phyloP scores from a whole-genome alignment of 352 stramenopile genomes.

The Phytopythium helicoides region DNA sequence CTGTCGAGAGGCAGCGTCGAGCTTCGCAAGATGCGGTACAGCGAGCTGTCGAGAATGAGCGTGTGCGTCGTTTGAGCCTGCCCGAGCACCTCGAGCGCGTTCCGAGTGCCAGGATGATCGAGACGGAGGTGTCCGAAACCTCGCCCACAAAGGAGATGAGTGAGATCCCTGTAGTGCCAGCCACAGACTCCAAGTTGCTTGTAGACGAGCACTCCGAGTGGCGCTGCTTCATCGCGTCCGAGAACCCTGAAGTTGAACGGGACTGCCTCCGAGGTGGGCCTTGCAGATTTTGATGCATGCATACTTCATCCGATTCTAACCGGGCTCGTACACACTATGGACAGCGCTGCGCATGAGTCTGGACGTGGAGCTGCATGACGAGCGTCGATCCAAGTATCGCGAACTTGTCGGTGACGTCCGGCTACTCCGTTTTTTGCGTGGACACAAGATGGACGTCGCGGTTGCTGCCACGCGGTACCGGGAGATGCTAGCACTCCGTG shows the following conservation, averaged over 20 bases:
- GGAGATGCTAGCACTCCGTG: constrained; percentile 58
- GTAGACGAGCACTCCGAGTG: constrained; percentile 61
- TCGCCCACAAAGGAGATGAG: constrained; percentile 25
- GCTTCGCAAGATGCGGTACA: constrained; percentile 31
- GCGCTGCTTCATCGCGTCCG: constrained; percentile 64
- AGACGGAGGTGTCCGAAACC: neutral
- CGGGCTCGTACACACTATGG: neutral
- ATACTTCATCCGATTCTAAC: neutral
- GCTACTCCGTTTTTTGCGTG: constrained; percentile 66
- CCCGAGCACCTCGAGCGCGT: constrained; percentile 41
- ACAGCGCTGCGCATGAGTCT: constrained; percentile 58
- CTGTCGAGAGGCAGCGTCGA: constrained; percentile 23
- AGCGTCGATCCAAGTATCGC: constrained; percentile 28
- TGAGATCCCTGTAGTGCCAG: constrained; percentile 61
- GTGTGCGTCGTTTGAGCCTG: constrained; percentile 48
- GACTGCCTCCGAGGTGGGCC: constrained; percentile 58
- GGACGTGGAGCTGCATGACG: constrained; percentile 52
- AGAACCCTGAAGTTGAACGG: constrained; percentile 59
- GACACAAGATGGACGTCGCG: constrained; percentile 72
- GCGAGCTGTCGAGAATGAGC: constrained; percentile 56
- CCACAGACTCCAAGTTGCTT: constrained; percentile 47
- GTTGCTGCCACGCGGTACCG: constrained; percentile 58
- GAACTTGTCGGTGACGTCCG: constrained; percentile 63
- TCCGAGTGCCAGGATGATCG: constrained; percentile 4
- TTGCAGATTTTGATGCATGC: neutral